Base-by-base conservation (phyloP, 2,329 filamentous ascomycete species). In the Epichloe scottii region DNA sequence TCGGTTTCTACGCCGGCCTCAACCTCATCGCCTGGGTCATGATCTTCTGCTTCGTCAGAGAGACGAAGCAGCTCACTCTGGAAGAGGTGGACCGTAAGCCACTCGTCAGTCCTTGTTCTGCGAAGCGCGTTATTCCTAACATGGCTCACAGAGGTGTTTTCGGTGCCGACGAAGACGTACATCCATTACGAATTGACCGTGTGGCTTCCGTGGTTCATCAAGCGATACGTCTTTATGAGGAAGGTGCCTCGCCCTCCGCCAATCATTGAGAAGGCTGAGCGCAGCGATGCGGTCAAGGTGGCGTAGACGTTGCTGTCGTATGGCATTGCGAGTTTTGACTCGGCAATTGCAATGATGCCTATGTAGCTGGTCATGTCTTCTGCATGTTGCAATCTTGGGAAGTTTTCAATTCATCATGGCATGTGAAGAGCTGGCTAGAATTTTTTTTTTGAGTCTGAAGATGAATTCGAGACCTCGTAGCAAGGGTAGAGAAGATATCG, bases 1-100 rank as follows among this genome's bases (percentile, higher is more conserved):
- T 63, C 48, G 67, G 66, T 3, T 66, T 73, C 57, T 75, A 74
- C 46, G 71, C 71, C 0, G 71, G 66, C 1, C 67, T 75, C 38
- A 75, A 75, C 55, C 51, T 70, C 1, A 57, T 72, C 1, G 71
- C 70, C 0, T 68, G 73, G 58, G 41, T 65, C 45, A 67, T 74
- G 57, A 74, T 75, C 53, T 74, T 74, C 62, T 66, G 71, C 56
- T 67, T 73, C 53, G 67, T 75, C 1, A 71, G 70, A 12, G 71
- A 74, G 58, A 74, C 71, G 2, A 74, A 73, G 62, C 69, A 73
- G 57, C 66, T 69, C 47, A 73, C 70, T 0, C 63, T 75, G 6
- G 71, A 74, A 57, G 71, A 74, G 38, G 11, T 64, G 35, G 62
- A 64, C 43, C 50, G 59, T 60, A 53, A 52, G 58, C 56, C 11